Base-by-base conservation (phyloP, 306 rosid species). In the Elaeagnus macrophylla region DNA sequence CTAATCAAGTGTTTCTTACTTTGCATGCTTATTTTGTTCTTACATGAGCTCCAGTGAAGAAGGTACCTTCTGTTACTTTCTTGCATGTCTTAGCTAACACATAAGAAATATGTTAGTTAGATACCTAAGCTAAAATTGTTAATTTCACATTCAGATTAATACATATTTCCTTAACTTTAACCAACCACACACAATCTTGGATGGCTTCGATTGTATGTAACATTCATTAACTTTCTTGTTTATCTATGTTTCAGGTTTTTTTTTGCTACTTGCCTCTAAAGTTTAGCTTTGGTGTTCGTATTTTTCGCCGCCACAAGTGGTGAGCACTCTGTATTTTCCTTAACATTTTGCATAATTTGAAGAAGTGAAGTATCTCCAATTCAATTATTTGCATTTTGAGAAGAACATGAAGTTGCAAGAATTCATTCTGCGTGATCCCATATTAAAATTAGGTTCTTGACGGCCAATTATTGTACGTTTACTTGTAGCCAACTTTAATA, bases 391-490 rank as follows among this genome's bases (percentile, higher is more conserved):
- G 32, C 45, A 66, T 57, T 5, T 11, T 14, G 72, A 70, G 81
- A 62, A 68, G 7, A 56, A 66, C 70, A 72, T 66, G 67, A 64
- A 60, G 58, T 65, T 43, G 82, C 77, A 68, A 85, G 66, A 55
- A 67, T 69, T 62, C 75, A 63, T 63, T 79, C 79, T 77, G 79
- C 80, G 48, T 65, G 72, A 67, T 59, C 65, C 51, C 53, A 37
- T 55, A 25, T 47, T 44, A 39, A 51, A 14, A n/a, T n/a, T n/a
- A 42, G 39, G 64, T 57, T 56, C 59, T 43, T 36, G 47, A 47
- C 39, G 37, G 43, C 40, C 39, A 57, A 57, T 51, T 56, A 36
- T 69, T 61, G 38, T 55, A 46, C 66, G 70, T n/a, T n/a, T 63
- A 60, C n/a, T 64, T 59, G 62, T 60, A 64, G 66, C 54, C 60